phyloP scores from a whole-genome alignment of 108 stramenopile species.

The Skeletonema grethae region DNA sequence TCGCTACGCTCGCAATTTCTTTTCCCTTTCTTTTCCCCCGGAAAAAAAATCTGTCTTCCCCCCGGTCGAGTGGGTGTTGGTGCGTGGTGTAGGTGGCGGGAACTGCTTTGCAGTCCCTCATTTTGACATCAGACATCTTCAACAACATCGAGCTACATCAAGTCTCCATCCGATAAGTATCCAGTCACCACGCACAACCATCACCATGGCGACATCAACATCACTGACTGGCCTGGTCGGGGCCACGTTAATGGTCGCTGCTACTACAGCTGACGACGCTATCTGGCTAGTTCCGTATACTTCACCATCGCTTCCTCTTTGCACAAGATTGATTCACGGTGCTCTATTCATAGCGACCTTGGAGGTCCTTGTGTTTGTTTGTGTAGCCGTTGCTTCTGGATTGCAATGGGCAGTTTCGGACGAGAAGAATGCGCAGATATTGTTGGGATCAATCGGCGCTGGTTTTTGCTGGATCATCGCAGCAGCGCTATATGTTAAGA shows the following conservation, averaged over 20 bases:
- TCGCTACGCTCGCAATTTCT: no score
- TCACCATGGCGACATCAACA: neutral
- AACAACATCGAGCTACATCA: no score
- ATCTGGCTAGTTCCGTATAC: constrained; percentile 74
- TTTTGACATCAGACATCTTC: no score
- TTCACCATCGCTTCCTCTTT: constrained; percentile 25
- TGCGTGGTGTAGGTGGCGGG: no score
- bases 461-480: constrained; percentile 60
- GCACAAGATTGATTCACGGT: constrained; percentile 50
- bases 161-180: no score
- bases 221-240: constrained; percentile 19
- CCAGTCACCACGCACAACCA: no score
- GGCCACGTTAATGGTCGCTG: constrained; percentile 57
- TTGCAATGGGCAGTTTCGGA: constrained; percentile 38
- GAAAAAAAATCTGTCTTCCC: no score
- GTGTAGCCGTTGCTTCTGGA: constrained; percentile 35
- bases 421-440: constrained; percentile 21
- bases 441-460: constrained; percentile 52
- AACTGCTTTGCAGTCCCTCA: no score
- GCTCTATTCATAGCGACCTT: constrained; percentile 59
- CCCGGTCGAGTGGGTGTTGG: no score
- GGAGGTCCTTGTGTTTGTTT: constrained; percentile 31
- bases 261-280: constrained; percentile 73
- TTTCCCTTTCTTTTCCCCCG: no score
- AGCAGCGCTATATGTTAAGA: constrained; percentile 32